Percentiles rank a stretch among this genome's conserved stretches.
Conservation (phyloP, 371 early-diverging fungal species). For the Lichtheimia ramosa region DNA sequence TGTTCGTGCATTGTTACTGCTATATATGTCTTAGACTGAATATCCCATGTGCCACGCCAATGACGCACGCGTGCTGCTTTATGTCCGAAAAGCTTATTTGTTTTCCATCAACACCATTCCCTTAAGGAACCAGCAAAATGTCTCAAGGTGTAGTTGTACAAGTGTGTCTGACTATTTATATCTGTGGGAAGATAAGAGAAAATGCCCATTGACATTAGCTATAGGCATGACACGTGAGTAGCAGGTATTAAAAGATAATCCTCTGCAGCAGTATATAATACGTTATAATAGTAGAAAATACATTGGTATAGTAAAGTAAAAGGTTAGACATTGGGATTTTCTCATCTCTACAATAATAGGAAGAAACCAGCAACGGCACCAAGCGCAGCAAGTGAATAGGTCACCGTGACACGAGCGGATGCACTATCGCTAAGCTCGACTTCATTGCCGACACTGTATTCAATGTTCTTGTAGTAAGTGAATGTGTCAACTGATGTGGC, state of each 20-base stretch:
- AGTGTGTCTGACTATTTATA: no score
- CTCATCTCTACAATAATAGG: slow-evolving; percentile 8
- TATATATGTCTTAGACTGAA: no score
- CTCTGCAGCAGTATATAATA: not conserved
- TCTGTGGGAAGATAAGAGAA: not conserved
- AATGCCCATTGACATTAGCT: not conserved
- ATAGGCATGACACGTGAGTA: not conserved
- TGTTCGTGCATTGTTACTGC: no score
- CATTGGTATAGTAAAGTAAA: no score
- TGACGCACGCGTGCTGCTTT: no score
- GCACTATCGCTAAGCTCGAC: slow-evolving; percentile 18
- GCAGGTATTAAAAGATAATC: not conserved
- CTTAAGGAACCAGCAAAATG: no score
- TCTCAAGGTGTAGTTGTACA: no score
- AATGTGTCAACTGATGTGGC: slow-evolving; percentile 40
- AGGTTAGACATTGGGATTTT: no score
- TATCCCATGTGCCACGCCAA: no score
- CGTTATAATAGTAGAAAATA: not conserved
- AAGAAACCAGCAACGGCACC: slow-evolving; percentile 12
- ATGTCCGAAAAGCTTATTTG: no score
- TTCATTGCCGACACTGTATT: slow-evolving; percentile 39
- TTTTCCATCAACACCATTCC: no score
- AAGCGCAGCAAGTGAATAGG: slow-evolving; percentile 6
- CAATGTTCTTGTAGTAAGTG: slow-evolving; percentile 46
- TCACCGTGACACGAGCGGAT: slow-evolving; percentile 5